These are phyloP conservation scores for Phaffomyces opuntiae DNA, from an alignment of 805 yeast species.

Conservation along the genomic window DNA sequence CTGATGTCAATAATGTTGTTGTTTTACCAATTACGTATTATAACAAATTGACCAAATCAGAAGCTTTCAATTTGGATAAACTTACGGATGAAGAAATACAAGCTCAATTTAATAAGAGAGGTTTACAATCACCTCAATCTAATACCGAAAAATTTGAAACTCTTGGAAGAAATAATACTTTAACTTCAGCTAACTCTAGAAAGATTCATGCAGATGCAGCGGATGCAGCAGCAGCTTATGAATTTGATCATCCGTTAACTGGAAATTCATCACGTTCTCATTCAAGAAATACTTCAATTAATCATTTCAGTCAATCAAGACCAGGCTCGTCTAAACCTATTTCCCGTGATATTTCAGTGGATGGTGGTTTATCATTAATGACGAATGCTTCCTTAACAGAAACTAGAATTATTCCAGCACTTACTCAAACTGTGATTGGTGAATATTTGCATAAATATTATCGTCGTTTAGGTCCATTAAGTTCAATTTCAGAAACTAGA, in stretches of 20 bases:
- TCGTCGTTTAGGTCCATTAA: constrained; percentile 67
- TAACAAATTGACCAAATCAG: constrained; percentile 44
- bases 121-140: constrained; percentile 28
- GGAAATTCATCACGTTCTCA: constrained; percentile 14
- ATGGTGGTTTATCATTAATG: constrained; percentile 32
- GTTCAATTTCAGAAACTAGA: constrained; percentile 64
- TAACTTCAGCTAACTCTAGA: constrained; percentile 19
- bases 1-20: constrained; percentile 51
- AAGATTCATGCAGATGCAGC: constrained; percentile 24
- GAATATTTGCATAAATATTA: constrained; percentile 84
- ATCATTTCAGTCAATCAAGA: constrained; percentile 6
- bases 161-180: constrained; percentile 16
- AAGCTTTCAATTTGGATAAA: constrained; percentile 36
- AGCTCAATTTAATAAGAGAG: constrained; percentile 42
- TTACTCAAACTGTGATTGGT: constrained; percentile 91
- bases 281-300: constrained; percentile 8
- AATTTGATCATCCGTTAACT: constrained; percentile 17
- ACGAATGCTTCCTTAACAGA: constrained; percentile 62
- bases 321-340: constrained; percentile 12
- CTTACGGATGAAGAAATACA: constrained; percentile 38
- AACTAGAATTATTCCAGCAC: constrained; percentile 70
- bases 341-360: constrained; percentile 21
- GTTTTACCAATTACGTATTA: constrained; percentile 61
- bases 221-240: constrained; percentile 22
- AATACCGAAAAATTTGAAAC: constrained; percentile 15